Base-by-base conservation (phyloP, 306 rosid species). In the Ormosia emarginata region DNA sequence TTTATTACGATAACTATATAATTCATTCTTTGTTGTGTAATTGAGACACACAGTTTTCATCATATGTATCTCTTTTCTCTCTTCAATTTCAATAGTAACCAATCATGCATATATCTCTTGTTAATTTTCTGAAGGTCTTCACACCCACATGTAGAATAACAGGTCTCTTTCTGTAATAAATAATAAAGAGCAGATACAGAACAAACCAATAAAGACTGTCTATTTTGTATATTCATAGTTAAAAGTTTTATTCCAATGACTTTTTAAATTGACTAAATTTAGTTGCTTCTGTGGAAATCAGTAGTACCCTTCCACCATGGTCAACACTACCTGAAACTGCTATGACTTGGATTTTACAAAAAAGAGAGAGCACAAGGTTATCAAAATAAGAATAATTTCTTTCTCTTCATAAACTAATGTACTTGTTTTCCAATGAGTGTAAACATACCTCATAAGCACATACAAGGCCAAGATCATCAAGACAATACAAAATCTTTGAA, bases 371-470 rank as follows among this genome's bases (percentile, higher is more conserved):
- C 46, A 46, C 29, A 47, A 47, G 37, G 58, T 1, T 63, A 47
- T 47, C 33, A 50, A 18, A 64, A 69, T 24, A 68, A 43, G 39
- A 69, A 47, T 34, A 32, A 33, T 14, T 50, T 17, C 14, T 39
- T 30, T 18, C 14, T 43, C 18, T 40, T 67, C 13, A 8, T 67
- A 64, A 40, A 41, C 36, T 34, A 36, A 29, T 36, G 33, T 33
- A 53, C 34, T 55, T 50, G 43, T 49, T 49, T 13, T 55, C 18
- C 37, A 0, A 64, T 8, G 85, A 53, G 29, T 57, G 46, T 32
- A 33, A 59, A 32, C 87, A 66, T 85, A 92, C 94, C 97, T 92
- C 97, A 76, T 84, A 85, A 49, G 94, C 86, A 81, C 97, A 90
- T 8, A 82, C 12, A 56, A 88, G 89, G 76, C 97, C 97, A 75